Percentiles rank a stretch among this genome's conserved stretches.
These are phyloP conservation scores for Durotheca rogersii DNA, from an alignment of 495 filamentous ascomycete species.

Conservation along the genomic window DNA sequence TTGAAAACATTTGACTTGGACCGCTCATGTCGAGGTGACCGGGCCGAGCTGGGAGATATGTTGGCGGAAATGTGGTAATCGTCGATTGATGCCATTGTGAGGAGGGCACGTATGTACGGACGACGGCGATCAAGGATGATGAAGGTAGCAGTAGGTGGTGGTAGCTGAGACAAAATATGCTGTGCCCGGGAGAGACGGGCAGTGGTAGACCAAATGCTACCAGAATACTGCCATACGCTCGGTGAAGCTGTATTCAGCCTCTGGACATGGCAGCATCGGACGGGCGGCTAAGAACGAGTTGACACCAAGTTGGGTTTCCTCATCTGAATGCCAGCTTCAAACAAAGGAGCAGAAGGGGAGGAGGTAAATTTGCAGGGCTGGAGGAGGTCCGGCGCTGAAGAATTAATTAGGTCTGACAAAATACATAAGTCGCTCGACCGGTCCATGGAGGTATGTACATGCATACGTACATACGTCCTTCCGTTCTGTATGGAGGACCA, in stretches of 20 bases:
- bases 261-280: constrained; percentile 8
- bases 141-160: constrained; percentile 6
- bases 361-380: constrained; percentile 4
- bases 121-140: not conserved
- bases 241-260: constrained; percentile 13
- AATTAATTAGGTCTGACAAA: constrained; percentile 11
- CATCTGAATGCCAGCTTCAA: constrained; percentile 11
- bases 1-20: constrained; percentile 60
- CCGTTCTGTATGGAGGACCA: too few species aligned
- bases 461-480: too few species aligned
- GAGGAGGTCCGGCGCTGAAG: constrained; percentile 10
- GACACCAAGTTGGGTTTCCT: constrained; percentile 8
- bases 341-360: constrained; percentile 3
- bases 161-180: constrained; percentile 5
- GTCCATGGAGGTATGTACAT: too few species aligned
- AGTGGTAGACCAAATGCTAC: constrained; percentile 5
- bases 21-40: constrained; percentile 39
- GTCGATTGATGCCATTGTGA: constrained; percentile 30
- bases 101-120: constrained; percentile 3
- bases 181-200: constrained; percentile 2
- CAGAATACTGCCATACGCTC: constrained; percentile 1
- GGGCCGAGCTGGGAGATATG: constrained; percentile 18
- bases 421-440: too few species aligned
- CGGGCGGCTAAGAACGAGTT: constrained; percentile 6
- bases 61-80: constrained; percentile 24